Conservation (phyloP, 345 rosid species). For the Cardiospermum halicacabum region DNA sequence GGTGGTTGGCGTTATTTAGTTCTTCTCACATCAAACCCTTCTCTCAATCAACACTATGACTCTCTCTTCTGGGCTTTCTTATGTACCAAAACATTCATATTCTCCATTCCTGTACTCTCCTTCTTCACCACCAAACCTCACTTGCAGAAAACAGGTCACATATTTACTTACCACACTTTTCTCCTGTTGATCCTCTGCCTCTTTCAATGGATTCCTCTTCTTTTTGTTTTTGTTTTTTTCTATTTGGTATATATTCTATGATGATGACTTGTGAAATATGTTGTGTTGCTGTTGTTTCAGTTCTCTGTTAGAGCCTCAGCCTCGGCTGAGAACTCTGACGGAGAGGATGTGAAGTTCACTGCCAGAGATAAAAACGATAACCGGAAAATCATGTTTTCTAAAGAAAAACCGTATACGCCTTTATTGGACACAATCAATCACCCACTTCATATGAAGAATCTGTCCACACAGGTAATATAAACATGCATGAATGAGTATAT, state of each 20-base stretch:
- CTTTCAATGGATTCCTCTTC: too few species aligned
- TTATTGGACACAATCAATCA: constrained; percentile 66
- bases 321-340: constrained; percentile 28
- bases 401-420: constrained; percentile 57
- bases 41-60: constrained; percentile 28
- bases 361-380: constrained; percentile 32
- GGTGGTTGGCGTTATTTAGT: constrained; percentile 11
- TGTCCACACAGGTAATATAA: constrained; percentile 42
- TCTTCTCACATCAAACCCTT: not conserved
- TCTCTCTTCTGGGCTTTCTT: constrained; percentile 23
- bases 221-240: not conserved
- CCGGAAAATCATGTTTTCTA: constrained; percentile 43
- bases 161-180: not conserved
- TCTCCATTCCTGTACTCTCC: constrained; percentile 22
- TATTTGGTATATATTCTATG: not conserved
- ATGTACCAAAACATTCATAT: constrained; percentile 15
- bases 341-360: constrained; percentile 28
- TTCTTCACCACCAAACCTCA: constrained; percentile 14
- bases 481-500: not conserved
- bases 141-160: constrained; percentile 28
- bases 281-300: constrained; percentile 28
- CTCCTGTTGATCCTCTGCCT: not conserved
- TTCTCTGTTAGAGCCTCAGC: constrained; percentile 36
- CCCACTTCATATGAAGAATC: constrained; percentile 73
- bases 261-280: not conserved